These are phyloP conservation scores for Arctium lappa DNA, from an alignment of 129 eudicot species.

Conservation along the genomic window DNA sequence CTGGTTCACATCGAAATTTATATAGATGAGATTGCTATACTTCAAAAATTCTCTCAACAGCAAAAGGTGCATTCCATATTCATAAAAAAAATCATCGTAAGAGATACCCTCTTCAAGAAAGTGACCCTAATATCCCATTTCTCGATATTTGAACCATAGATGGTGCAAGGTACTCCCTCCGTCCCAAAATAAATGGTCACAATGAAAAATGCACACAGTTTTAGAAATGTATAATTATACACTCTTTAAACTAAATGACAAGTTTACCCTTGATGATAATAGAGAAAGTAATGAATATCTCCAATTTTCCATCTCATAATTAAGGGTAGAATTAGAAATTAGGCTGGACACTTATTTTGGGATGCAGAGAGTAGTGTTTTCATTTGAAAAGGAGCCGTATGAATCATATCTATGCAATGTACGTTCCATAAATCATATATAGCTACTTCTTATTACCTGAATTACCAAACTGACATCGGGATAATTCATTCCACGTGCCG, in stretches of 20 bases:
- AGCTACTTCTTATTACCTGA: constrained; percentile 52
- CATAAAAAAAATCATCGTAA: too few relatives aligned
- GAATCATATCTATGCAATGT: neutral
- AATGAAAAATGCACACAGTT: too few relatives aligned
- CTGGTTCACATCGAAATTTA: constrained; percentile 32
- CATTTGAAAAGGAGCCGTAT: neutral
- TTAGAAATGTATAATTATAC: too few relatives aligned
- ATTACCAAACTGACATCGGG: constrained; percentile 87
- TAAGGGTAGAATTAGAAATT: neutral
- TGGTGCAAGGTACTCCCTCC: too few relatives aligned
- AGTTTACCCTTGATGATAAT: neutral
- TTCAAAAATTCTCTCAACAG: neutral
- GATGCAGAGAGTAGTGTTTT: neutral
- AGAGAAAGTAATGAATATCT: neutral
- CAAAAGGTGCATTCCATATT: neutral
- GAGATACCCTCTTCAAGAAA: too few relatives aligned
- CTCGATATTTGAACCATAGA: too few relatives aligned
- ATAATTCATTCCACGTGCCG: constrained; percentile 87
- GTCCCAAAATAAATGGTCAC: too few relatives aligned
- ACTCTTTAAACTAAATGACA: too few relatives aligned
- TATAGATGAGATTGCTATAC: neutral
- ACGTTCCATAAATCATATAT: neutral
- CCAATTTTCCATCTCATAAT: neutral
- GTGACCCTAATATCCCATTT: too few relatives aligned
- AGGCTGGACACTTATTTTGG: neutral